These are phyloP conservation scores for Euphorbia lathyris DNA, from an alignment of 345 rosid genomes.

Conservation along the genomic window DNA sequence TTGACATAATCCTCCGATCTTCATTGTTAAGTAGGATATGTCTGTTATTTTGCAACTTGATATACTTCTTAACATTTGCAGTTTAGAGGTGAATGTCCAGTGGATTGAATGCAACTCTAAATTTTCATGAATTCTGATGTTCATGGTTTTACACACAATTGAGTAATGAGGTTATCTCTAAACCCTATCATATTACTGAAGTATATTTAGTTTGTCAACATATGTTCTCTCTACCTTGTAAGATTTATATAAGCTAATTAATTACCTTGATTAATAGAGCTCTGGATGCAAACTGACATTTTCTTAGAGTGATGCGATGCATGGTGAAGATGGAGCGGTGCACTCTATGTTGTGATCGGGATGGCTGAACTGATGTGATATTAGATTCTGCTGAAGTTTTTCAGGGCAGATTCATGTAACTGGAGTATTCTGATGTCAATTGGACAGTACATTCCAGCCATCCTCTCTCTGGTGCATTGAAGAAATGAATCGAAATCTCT, in stretches of 20 bases:
- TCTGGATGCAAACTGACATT: too few relatives aligned
- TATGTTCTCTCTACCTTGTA: not conserved
- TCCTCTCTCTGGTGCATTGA: too few relatives aligned
- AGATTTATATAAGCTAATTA: not conserved
- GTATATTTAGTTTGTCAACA: not conserved
- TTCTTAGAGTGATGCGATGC: too few relatives aligned
- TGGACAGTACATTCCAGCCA: not conserved
- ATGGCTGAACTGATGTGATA: too few relatives aligned
- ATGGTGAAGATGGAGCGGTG: too few relatives aligned
- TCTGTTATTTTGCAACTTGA: constrained; percentile 2
- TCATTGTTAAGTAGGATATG: not conserved
- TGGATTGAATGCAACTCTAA: not conserved
- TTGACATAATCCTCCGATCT: not conserved
- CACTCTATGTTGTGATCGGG: too few relatives aligned
- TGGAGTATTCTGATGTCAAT: not conserved
- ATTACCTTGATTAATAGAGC: not conserved
- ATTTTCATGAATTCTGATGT: not conserved
- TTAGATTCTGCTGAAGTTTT: too few relatives aligned
- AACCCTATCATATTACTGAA: not conserved
- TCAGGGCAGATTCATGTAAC: too few relatives aligned
- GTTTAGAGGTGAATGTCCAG: not conserved
- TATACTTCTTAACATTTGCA: not conserved
- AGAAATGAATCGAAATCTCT: not conserved
- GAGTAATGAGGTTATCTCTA: not conserved
- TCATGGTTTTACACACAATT: not conserved